A percentile compares a stretch with the other conserved stretches of the same genome.
Evolutionary conservation across 495 filamentous ascomycete genomes (phyloP).

Genomic region (Talaromyces ruber): DNA sequence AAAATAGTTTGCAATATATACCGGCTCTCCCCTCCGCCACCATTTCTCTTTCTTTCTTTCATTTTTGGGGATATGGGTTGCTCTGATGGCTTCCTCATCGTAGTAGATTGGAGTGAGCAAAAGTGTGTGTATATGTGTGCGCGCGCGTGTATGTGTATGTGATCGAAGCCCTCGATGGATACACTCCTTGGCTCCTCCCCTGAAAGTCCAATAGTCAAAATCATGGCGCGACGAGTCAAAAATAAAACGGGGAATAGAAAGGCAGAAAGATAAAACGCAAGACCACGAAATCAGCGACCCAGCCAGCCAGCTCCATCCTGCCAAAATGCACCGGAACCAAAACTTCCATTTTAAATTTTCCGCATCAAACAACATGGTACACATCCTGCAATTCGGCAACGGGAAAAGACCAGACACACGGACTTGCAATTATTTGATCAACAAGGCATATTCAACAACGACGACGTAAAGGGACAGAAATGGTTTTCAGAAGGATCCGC

Average conservation of each 20-base stretch:
- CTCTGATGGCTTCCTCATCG: not conserved
- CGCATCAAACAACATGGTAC: slow-evolving; percentile 43
- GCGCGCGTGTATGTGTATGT: not conserved
- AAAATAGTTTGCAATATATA: not conserved
- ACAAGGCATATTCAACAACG: not conserved
- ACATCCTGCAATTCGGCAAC: slow-evolving; percentile 51
- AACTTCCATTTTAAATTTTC: slow-evolving; percentile 41
- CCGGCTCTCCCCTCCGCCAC: not conserved
- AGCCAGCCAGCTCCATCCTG: slow-evolving; percentile 43
- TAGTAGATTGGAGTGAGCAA: not conserved
- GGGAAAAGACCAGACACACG: slow-evolving; percentile 30
- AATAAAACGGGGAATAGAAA: slow-evolving; percentile 18
- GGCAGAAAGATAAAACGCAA: slow-evolving; percentile 27
- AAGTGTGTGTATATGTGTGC: not conserved
- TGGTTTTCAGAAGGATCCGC: slow-evolving; percentile 3
- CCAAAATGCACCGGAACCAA: slow-evolving; percentile 41
- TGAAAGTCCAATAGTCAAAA: not conserved
- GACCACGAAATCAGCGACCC: slow-evolving; percentile 28
- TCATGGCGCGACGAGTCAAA: not conserved
- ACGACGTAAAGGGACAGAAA: slow-evolving; percentile 6
- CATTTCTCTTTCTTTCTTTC: not conserved
- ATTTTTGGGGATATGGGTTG: not conserved
- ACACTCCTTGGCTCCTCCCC: not conserved
- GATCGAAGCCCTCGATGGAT: not conserved
- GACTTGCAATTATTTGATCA: not conserved